These are phyloP conservation scores for Suillus subalutaceus DNA, from an alignment of 768 basidiomycete genomes.

Conservation along the genomic window DNA sequence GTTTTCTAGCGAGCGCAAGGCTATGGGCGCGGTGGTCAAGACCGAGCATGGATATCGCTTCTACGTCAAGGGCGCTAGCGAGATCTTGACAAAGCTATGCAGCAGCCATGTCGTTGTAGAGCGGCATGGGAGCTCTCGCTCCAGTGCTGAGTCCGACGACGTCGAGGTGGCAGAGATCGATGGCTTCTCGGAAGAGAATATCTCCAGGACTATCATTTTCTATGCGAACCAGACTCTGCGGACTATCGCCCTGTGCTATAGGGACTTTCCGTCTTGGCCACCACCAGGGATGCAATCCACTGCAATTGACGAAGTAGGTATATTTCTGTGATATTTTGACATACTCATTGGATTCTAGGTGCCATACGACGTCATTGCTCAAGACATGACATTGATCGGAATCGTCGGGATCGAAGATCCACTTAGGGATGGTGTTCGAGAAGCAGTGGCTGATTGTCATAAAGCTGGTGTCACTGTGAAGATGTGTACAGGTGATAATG, in stretches of 20 bases:
- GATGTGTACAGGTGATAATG: constrained; percentile 99
- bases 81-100: constrained; percentile 85
- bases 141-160: constrained; percentile 20
- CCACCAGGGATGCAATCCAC: constrained; percentile 49
- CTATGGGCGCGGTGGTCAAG: constrained; percentile 89
- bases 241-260: constrained; percentile 93
- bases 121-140: constrained; percentile 20
- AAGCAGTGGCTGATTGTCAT: constrained; percentile 87
- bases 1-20: constrained; percentile 91
- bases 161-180: constrained; percentile 68
- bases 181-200: constrained; percentile 74
- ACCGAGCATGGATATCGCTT: constrained; percentile 61
- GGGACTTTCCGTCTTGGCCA: constrained; percentile 87
- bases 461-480: constrained; percentile 91
- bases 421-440: constrained; percentile 83
- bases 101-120: constrained; percentile 71
- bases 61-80: constrained; percentile 92
- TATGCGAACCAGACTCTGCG: constrained; percentile 96
- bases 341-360: constrained; percentile 44
- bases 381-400: constrained; percentile 80
- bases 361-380: constrained; percentile 67
- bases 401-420: constrained; percentile 98
- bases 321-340: constrained; percentile 6
- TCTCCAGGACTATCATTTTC: constrained; percentile 92
- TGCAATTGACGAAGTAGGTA: constrained; percentile 57